A percentile compares a stretch with the other conserved stretches of the same genome.
Conservation (phyloP, 2,329 filamentous ascomycete genomes). For the Xylaria sp. region DNA sequence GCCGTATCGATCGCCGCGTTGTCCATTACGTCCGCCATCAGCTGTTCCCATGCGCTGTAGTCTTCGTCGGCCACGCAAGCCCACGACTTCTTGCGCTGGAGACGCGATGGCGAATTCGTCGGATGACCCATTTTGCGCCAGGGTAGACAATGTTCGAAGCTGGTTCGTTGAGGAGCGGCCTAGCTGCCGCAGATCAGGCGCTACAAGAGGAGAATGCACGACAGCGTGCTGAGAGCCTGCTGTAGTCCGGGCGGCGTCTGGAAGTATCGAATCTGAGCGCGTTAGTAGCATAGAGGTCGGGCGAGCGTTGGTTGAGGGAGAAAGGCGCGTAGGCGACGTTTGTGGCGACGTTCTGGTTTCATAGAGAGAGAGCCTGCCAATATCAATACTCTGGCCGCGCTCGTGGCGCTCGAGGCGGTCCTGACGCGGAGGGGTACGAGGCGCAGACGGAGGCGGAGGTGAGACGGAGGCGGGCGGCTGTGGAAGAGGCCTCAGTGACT, state of each 20-base stretch:
- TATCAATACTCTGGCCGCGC: conserved; percentile 74
- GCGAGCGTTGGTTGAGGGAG: conserved; percentile 51
- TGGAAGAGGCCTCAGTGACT: conserved; percentile 79
- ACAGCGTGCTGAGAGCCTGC: conserved; percentile 50
- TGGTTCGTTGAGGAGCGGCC: conserved; percentile 92
- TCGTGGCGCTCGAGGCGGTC: conserved; percentile 61
- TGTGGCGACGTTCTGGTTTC: conserved; percentile 56
- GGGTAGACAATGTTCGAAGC: conserved; percentile 84
- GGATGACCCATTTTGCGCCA: conserved; percentile 78
- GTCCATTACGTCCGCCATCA: conserved; percentile 54
- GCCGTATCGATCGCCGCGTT: conserved; percentile 65
- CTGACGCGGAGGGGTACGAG: conserved; percentile 54
- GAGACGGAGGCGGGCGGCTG: conserved; percentile 67
- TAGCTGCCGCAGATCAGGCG: conserved; percentile 81
- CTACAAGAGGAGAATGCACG: conserved; percentile 63
- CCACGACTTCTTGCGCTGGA: conserved; percentile 85
- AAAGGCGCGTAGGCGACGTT: conserved; percentile 47
- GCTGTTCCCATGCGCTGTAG: conserved; percentile 77
- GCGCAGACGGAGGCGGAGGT: conserved; percentile 49
- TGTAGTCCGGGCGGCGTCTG: conserved; percentile 50
- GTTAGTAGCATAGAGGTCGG: conserved; percentile 72
- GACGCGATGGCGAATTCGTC: conserved; percentile 85
- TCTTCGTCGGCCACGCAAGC: conserved; percentile 83
- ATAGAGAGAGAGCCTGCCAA: conserved; percentile 64
- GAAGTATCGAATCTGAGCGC: conserved; percentile 64